Percentiles rank a stretch among this genome's conserved stretches.
phyloP scores from a whole-genome alignment of 129 eudicot genomes.

The Smallanthus sonchifolius region DNA sequence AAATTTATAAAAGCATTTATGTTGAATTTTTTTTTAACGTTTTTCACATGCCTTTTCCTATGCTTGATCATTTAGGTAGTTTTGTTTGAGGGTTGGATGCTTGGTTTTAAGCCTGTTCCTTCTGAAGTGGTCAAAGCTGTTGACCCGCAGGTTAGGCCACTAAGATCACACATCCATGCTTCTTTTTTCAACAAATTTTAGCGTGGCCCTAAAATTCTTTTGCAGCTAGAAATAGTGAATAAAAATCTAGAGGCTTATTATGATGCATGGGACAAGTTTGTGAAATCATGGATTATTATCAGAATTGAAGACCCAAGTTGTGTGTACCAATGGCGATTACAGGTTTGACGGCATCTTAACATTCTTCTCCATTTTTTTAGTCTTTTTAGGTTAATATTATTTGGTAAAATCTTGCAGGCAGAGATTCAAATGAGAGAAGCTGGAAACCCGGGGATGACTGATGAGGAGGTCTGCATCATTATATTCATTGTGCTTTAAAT shows the following conservation, averaged over 20 bases:
- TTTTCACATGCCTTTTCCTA: neutral
- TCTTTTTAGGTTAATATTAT: slow-evolving; percentile 1
- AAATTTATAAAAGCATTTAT: neutral
- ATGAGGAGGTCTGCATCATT: slow-evolving; percentile 73
- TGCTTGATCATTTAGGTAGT: slow-evolving; percentile 42
- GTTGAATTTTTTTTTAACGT: neutral
- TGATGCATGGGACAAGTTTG: slow-evolving; percentile 88
- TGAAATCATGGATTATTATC: slow-evolving; percentile 87
- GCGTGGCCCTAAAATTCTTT: neutral
- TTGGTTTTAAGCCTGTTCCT: slow-evolving; percentile 89
- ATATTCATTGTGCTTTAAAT: no score
- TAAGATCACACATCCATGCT: neutral
- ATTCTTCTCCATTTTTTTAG: neutral
- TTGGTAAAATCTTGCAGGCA: slow-evolving; percentile 54
- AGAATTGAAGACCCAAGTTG: slow-evolving; percentile 84
- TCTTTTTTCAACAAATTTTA: neutral
- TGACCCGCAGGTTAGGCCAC: slow-evolving; percentile 82
- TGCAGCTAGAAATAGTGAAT: slow-evolving; percentile 86
- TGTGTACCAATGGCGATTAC: slow-evolving; percentile 95
- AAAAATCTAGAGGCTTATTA: slow-evolving; percentile 71
- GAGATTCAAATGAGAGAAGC: slow-evolving; percentile 91
- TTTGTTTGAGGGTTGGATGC: slow-evolving; percentile 99
- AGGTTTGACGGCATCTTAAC: slow-evolving; percentile 39
- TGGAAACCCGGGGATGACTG: slow-evolving; percentile 87
- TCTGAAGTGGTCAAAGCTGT: slow-evolving; percentile 62